Evolutionary conservation across 257 asterid genomes (phyloP).

Genomic region (Hygrophila difformis): DNA sequence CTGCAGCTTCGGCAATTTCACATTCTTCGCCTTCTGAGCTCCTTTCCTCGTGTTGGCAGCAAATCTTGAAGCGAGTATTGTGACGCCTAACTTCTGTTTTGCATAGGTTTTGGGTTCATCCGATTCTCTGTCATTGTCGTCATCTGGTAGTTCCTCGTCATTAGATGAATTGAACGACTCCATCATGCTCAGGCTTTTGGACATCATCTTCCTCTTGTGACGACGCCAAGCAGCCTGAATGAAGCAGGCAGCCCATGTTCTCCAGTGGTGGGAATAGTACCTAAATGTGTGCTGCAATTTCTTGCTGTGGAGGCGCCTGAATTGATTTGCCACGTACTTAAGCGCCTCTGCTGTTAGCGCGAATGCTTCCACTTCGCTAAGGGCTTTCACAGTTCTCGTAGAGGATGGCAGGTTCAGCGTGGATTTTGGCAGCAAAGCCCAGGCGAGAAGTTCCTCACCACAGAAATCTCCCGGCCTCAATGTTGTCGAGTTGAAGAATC

Average conservation of each 20-base stretch:
- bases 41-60: slow-evolving; percentile 68
- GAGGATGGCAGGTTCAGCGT: slow-evolving; percentile 78
- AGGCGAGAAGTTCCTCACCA: slow-evolving; percentile 95
- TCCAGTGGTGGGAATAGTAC: slow-evolving; percentile 87
- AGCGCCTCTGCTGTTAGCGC: slow-evolving; percentile 76
- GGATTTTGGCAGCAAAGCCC: slow-evolving; percentile 82
- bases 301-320: slow-evolving; percentile 75
- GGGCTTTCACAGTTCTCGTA: slow-evolving; percentile 75
- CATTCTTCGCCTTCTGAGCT: slow-evolving; percentile 58
- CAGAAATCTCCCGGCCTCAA: slow-evolving; percentile 83
- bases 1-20: slow-evolving; percentile 54
- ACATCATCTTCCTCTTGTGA: slow-evolving; percentile 51
- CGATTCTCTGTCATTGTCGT: no score
- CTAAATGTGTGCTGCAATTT: slow-evolving; percentile 86
- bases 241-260: slow-evolving; percentile 92
- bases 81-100: no score
- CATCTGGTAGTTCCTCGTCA: no score
- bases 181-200: no score
- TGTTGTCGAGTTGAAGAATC: slow-evolving; percentile 59
- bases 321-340: slow-evolving; percentile 78
- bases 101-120: no score
- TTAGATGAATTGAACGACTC: no score
- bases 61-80: slow-evolving; percentile 53
- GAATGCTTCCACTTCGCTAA: slow-evolving; percentile 83
- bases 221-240: slow-evolving; percentile 90